Evolutionary conservation across 2,329 filamentous ascomycete species (phyloP).

Genomic region (Exophiala phaeomuriformis): DNA sequence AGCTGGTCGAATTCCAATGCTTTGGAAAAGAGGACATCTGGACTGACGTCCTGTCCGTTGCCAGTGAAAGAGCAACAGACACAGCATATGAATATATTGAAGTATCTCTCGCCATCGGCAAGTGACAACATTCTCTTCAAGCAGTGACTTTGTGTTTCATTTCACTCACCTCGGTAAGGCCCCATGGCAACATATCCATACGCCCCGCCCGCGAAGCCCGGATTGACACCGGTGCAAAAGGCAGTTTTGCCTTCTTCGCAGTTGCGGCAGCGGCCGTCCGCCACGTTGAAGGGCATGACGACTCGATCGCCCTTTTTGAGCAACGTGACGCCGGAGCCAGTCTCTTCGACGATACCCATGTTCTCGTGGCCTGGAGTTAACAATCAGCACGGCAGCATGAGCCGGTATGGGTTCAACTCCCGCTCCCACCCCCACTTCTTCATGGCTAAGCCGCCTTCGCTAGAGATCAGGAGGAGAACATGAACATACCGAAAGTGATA

Average conservation of each 20-base stretch:
- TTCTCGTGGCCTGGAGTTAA: constrained; percentile 47
- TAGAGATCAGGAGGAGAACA: neutral
- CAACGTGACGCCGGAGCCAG: constrained; percentile 53
- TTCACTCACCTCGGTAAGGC: constrained; percentile 33
- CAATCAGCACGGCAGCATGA: no score
- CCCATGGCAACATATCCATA: constrained; percentile 59
- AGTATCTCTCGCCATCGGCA: constrained; percentile 34
- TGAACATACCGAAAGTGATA: constrained; percentile 49
- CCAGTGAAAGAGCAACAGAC: no score
- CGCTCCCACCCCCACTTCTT: no score
- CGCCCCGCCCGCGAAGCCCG: constrained; percentile 53
- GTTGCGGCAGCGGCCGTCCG: constrained; percentile 56
- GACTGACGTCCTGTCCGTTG: no score
- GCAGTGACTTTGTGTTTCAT: neutral
- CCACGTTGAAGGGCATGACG: constrained; percentile 60
- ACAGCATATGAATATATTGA: no score
- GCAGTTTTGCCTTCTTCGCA: constrained; percentile 59
- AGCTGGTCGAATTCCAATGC: neutral
- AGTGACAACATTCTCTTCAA: neutral
- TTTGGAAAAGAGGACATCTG: no score
- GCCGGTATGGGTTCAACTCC: no score
- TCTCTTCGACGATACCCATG: constrained; percentile 52
- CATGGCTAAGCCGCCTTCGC: no score
- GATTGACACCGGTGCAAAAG: constrained; percentile 59
- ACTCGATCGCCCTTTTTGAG: constrained; percentile 57